Evolutionary conservation across 1,284 basidiomycete genomes (phyloP).

Genomic region (Sporisorium reilianum): DNA sequence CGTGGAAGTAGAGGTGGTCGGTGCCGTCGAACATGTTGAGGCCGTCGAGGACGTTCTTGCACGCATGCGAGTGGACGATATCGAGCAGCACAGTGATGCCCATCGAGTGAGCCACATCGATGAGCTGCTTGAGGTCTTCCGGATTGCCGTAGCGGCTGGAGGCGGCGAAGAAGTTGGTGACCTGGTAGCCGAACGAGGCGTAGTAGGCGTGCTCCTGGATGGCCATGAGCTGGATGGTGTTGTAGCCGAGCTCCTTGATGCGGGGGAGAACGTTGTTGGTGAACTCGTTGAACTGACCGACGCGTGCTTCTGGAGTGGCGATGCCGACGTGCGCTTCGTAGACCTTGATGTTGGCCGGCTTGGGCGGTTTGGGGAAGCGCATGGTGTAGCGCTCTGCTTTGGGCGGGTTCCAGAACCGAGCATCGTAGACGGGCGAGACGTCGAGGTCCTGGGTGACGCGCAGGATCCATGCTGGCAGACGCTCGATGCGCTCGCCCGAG

Average conservation of each 20-base stretch:
- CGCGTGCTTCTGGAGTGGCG: constrained; percentile 85
- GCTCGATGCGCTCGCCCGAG: constrained; percentile 84
- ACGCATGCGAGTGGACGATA: constrained; percentile 97
- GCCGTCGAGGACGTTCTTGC: constrained; percentile 96
- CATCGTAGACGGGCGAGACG: constrained; percentile 92
- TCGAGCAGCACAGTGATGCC: constrained; percentile 94
- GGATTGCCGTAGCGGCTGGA: constrained; percentile 88
- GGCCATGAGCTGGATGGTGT: constrained; percentile 85
- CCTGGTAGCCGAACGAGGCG: constrained; percentile 98
- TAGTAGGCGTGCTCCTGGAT: constrained; percentile 99
- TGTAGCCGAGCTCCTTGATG: constrained; percentile 92
- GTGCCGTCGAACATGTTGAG: constrained; percentile 95
- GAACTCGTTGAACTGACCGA: constrained; percentile 97
- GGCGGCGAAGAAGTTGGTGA: constrained; percentile 97
- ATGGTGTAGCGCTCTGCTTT: constrained; percentile 79
- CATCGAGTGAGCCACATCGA: constrained; percentile 93
- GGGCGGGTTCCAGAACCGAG: constrained; percentile 98
- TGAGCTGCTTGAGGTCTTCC: constrained; percentile 92
- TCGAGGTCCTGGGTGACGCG: constrained; percentile 93
- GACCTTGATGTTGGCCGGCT: constrained; percentile 80
- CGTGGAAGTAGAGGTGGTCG: constrained; percentile 97
- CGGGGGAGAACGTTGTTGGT: constrained; percentile 82
- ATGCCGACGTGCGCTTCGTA: constrained; percentile 99
- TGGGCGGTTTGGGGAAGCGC: constrained; percentile 80
- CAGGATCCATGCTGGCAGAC: constrained; percentile 91